Evolutionary conservation across 805 yeast species (phyloP).

Genomic region (Torulaspora quercuum): DNA sequence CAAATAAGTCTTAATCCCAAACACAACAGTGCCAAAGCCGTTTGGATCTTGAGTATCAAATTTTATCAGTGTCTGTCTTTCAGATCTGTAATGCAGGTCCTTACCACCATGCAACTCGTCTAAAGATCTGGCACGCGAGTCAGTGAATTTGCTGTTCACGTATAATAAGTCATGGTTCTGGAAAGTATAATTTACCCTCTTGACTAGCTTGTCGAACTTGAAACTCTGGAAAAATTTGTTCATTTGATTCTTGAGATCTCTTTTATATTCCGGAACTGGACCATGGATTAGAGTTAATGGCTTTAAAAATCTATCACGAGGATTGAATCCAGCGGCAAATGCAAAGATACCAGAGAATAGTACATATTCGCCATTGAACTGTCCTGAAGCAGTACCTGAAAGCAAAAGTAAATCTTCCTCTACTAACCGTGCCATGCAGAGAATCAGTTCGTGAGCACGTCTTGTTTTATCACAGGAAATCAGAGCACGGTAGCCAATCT

Average conservation of each 20-base stretch:
- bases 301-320: constrained; percentile 48
- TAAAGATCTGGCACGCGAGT: constrained; percentile 39
- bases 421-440: constrained; percentile 38
- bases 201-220: constrained; percentile 52
- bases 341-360: constrained; percentile 55
- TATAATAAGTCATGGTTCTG: constrained; percentile 56
- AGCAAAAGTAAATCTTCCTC: constrained; percentile 66
- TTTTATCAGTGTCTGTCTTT: constrained; percentile 55
- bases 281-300: constrained; percentile 60
- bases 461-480: constrained; percentile 18
- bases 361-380: constrained; percentile 52
- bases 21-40: constrained; percentile 37
- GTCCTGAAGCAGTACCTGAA: constrained; percentile 39
- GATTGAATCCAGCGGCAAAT: constrained; percentile 74
- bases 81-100: constrained; percentile 54
- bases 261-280: constrained; percentile 67
- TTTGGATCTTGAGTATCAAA: constrained; percentile 41
- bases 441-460: constrained; percentile 21
- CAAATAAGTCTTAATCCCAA: constrained; percentile 56
- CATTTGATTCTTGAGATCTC: constrained; percentile 59
- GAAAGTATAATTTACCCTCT: constrained; percentile 66
- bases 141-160: constrained; percentile 35
- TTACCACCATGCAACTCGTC: constrained; percentile 37
- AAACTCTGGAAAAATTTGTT: constrained; percentile 59
- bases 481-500: constrained; percentile 21